Conservation (phyloP, 441 rosid genomes). For the Metrosideros polymorpha region DNA sequence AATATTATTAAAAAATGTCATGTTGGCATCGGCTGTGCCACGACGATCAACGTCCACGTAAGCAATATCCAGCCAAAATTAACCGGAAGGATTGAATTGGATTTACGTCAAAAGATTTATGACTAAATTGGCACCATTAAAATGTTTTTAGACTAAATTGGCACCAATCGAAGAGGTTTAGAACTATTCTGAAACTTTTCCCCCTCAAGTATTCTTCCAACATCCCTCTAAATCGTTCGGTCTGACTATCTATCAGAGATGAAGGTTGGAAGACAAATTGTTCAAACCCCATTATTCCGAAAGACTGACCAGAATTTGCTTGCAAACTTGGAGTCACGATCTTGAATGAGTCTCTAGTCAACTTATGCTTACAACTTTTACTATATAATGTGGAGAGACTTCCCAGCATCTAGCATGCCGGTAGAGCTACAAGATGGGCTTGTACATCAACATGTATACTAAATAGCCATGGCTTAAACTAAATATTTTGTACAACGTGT, state of each 20-base stretch:
- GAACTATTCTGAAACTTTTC: too few species aligned
- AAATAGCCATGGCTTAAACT: neutral
- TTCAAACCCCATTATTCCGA: too few species aligned
- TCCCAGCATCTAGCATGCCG: neutral
- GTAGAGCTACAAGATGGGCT: neutral
- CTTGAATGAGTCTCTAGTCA: neutral
- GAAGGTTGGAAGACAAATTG: neutral
- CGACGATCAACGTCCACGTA: too few species aligned
- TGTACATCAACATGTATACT: neutral
- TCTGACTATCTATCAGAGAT: neutral
- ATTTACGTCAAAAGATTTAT: too few species aligned
- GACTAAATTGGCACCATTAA: too few species aligned
- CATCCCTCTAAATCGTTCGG: neutral
- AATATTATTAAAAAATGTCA: too few species aligned
- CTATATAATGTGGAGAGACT: neutral
- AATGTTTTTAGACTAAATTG: too few species aligned
- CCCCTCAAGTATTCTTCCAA: neutral
- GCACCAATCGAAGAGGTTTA: too few species aligned
- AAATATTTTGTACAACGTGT: neutral
- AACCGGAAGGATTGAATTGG: too few species aligned
- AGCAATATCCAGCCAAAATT: too few species aligned
- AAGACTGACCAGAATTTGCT: too few species aligned
- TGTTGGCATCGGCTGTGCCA: too few species aligned
- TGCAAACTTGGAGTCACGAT: neutral
- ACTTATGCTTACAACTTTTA: neutral